A percentile compares a stretch with the other conserved stretches of the same genome.
phyloP scores from a whole-genome alignment of 805 yeast species.

The Yamadazyma kitorensis region DNA sequence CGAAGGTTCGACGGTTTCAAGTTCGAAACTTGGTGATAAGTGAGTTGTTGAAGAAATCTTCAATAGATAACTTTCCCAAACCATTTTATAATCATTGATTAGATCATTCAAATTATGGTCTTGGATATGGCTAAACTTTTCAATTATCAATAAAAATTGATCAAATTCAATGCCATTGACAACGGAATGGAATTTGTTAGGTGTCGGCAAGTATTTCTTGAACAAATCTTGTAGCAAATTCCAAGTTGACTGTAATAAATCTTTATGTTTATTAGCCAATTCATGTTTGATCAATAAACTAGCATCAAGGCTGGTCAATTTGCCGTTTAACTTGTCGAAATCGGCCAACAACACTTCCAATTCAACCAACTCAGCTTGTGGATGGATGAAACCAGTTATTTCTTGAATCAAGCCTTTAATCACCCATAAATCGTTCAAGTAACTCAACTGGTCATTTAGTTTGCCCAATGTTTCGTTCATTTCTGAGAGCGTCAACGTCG shows the following conservation, averaged over 20 bases:
- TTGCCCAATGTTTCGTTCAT: slow-evolving; percentile 11
- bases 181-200: slow-evolving; percentile 8
- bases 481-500: slow-evolving; percentile 11
- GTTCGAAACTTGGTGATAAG: slow-evolving; percentile 1
- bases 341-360: slow-evolving; percentile 17
- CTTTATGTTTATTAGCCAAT: slow-evolving; percentile 8
- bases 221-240: slow-evolving; percentile 16
- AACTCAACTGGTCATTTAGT: slow-evolving; percentile 6
- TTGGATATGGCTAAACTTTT: slow-evolving; percentile 6
- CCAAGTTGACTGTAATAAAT: slow-evolving; percentile 10
- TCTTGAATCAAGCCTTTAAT: slow-evolving; percentile 25
- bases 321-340: slow-evolving; percentile 17
- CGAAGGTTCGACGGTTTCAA: neutral
- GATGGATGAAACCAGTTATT: slow-evolving; percentile 14
- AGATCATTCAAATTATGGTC: slow-evolving; percentile 10
- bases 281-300: slow-evolving; percentile 14
- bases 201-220: slow-evolving; percentile 19
- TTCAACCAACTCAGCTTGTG: slow-evolving; percentile 14
- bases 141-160: slow-evolving; percentile 10
- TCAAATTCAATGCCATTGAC: slow-evolving; percentile 11
- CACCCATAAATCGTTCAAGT: slow-evolving; percentile 26
- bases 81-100: slow-evolving; percentile 10
- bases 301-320: slow-evolving; percentile 14
- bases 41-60: neutral
- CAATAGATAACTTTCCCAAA: slow-evolving; percentile 11